Conservation (phyloP, 495 filamentous ascomycete species). For the Penicillium coprophilum region DNA sequence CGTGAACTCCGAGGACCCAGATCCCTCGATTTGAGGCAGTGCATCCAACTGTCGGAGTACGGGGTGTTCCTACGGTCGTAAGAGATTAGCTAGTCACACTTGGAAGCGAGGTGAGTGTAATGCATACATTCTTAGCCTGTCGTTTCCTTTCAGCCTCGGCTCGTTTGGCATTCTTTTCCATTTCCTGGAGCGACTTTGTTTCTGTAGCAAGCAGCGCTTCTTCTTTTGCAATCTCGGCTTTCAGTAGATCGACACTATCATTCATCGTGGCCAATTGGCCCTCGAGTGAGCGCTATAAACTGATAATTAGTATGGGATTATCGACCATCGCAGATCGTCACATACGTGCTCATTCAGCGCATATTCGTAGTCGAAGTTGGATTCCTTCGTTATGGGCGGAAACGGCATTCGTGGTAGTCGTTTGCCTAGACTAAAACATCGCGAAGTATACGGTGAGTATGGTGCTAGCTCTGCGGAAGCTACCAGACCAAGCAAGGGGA, state of each 20-base stretch:
- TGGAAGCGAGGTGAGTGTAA: background rate
- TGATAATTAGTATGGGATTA: constrained; percentile 15
- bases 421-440: constrained; percentile 40
- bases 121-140: constrained; percentile 47
- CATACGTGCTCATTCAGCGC: constrained; percentile 57
- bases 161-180: constrained; percentile 55
- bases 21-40: constrained; percentile 14
- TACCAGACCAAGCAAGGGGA: constrained; percentile 5
- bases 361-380: constrained; percentile 60
- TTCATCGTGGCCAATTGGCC: constrained; percentile 50
- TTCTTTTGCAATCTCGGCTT: constrained; percentile 55
- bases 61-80: constrained; percentile 40
- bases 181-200: constrained; percentile 44
- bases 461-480: constrained; percentile 7
- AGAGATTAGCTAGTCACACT: background rate
- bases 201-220: constrained; percentile 52
- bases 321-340: background rate
- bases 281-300: constrained; percentile 49
- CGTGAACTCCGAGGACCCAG: constrained; percentile 26
- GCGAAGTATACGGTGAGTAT: constrained; percentile 18
- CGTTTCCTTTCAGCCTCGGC: constrained; percentile 47
- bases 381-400: constrained; percentile 55
- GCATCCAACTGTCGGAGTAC: constrained; percentile 40
- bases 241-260: constrained; percentile 56
- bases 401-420: constrained; percentile 59